Percentiles rank a stretch among this genome's conserved stretches.
Evolutionary conservation across 768 basidiomycete species (phyloP).

Genomic region (Mrakia frigida): DNA sequence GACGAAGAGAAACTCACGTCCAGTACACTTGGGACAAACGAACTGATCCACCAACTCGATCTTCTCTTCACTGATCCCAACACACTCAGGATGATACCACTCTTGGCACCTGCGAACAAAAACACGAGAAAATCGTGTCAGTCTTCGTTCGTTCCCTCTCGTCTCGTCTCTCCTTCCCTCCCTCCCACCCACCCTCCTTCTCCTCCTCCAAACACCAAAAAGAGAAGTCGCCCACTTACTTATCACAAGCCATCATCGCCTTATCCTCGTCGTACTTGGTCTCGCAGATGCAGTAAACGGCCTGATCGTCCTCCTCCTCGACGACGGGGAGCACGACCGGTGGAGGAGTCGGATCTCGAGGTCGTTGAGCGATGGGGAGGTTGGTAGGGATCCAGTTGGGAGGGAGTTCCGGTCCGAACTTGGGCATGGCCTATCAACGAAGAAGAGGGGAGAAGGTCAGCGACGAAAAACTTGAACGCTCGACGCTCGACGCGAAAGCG

Average conservation of each 20-base stretch:
- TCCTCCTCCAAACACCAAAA: neutral
- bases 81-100: slow-evolving; percentile 87
- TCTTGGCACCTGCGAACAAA: slow-evolving; percentile 70
- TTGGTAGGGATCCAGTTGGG: slow-evolving; percentile 1
- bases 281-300: slow-evolving; percentile 83
- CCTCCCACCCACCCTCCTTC: too few relatives aligned
- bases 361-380: neutral
- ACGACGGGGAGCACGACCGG: neutral
- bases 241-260: slow-evolving; percentile 90
- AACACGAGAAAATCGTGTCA: neutral
- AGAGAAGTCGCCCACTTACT: slow-evolving; percentile 50
- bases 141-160: neutral
- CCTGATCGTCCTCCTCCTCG: slow-evolving; percentile 55
- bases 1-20: slow-evolving; percentile 53
- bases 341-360: neutral
- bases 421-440: slow-evolving; percentile 4
- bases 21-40: slow-evolving; percentile 73
- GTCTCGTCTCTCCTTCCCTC: too few relatives aligned
- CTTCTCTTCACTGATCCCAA: slow-evolving; percentile 70
- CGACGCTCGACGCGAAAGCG: neutral
- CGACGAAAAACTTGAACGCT: neutral
- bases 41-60: slow-evolving; percentile 89
- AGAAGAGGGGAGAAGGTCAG: neutral
- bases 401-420: slow-evolving; percentile 7
- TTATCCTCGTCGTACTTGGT: slow-evolving; percentile 79